Base-by-base conservation (phyloP, 2,329 filamentous ascomycete genomes). In the Aureobasidium subglaciale region DNA sequence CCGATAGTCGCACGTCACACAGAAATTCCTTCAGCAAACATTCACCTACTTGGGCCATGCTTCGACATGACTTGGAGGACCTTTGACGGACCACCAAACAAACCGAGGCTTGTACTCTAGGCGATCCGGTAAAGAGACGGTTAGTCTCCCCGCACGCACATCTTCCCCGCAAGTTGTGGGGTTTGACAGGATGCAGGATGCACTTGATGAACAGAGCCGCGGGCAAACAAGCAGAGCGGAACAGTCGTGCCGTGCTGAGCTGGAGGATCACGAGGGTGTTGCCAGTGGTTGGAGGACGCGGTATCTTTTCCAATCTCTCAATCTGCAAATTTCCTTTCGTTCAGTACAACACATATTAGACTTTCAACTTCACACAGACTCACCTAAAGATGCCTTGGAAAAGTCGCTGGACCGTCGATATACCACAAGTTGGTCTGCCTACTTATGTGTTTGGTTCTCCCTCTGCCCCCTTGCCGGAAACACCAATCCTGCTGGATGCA, bases 401-500 rank as follows among this genome's bases (percentile, higher is more conserved):
- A 67, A 80, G 78, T 1, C 71, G 73, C 48, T 80, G 73, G 70
- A 67, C 64, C 9, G 67, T 77, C 27, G 65, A 73, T 20, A 71
- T 78, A 40, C 78, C 79, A 0, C 63, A 73, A 20, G 66, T 72
- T 16, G 73, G 72, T 4, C 63, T 78, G 9, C 70, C 74, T 16
- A 70, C 76, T 57, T 75, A 74, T 55, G 67, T 82, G 40, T 79
- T 82, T 62, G 70, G 68, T 20, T 79, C 77, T 0, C 76, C 78
- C 3, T 74, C 73, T 3, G 70, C 71, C 8, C 64, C 2, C 11
- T 65, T 80, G 2, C 73, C 76, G 7, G 57, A 55, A 9, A 56
- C 34, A 18, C 72, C 76, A 5, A 65, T 70, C 32, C 81, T 84
- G 63, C 74, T 88, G 50, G 87, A 90, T 62, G 81, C 86, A 8